Conservation (phyloP, 148 eudicot genomes). For the Rhododendron vialii region DNA sequence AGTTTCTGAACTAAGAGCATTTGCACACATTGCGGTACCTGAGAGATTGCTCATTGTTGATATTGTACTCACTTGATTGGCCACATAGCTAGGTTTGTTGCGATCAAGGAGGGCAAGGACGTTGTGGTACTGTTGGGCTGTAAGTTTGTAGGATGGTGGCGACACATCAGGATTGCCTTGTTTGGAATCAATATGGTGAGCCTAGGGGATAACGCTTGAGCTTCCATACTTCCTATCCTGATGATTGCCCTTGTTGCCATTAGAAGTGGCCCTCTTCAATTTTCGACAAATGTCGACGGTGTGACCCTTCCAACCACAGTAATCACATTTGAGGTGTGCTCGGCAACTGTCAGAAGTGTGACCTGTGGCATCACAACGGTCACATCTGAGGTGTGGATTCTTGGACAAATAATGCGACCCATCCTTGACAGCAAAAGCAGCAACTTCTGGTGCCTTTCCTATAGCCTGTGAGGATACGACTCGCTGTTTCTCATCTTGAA, state of each 20-base stretch:
- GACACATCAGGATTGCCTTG: too few relatives aligned
- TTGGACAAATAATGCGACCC: background rate
- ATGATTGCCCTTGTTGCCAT: background rate
- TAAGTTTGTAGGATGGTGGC: background rate
- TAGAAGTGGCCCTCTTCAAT: background rate
- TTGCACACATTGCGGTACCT: background rate
- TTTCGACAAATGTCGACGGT: background rate
- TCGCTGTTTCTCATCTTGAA: background rate
- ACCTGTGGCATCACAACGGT: background rate
- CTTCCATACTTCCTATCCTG: too few relatives aligned
- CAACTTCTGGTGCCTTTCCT: background rate
- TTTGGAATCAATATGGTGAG: too few relatives aligned
- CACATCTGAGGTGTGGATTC: background rate
- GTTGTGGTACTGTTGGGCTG: background rate
- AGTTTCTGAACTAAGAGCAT: background rate
- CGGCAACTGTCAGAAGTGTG: background rate
- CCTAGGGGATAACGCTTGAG: too few relatives aligned
- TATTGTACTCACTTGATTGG: background rate
- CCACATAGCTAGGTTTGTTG: background rate
- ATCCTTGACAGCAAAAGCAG: background rate
- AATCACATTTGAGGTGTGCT: slow-evolving; percentile 1
- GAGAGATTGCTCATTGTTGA: background rate
- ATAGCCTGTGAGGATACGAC: background rate
- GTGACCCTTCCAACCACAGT: background rate
- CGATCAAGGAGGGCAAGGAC: too few relatives aligned